Base-by-base conservation (phyloP, 805 yeast species). In the Candida jianshihensis region DNA sequence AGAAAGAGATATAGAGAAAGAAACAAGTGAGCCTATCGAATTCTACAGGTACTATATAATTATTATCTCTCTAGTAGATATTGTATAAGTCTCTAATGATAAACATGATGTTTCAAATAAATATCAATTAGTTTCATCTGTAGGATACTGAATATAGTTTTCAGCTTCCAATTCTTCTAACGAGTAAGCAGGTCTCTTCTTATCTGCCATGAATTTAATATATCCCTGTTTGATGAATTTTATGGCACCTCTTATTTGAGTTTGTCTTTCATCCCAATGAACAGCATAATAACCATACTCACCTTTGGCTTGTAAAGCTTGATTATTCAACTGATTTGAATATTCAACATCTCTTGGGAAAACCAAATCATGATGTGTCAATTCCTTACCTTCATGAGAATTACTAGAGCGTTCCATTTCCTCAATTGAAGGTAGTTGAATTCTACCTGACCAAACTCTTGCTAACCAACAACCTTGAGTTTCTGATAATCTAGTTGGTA, bases 381-480 rank as follows among this genome's bases (percentile, higher is more conserved):
- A 54, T 14, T 70, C 73, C 12, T 63, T 61, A 6, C 82, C 84
- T 39, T 70, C 54, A 22, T 71, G 57, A 19, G 60, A 47, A 5
- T 47, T 35, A 31, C 70, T 71, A 57, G 70, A 70, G 25, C 51
- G 42, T 26, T 49, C 44, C 75, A 77, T 79, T n/a, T 61, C 68
- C 18, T 59, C 61, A 14, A 46, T 42, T 0, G 66, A 29, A 1
- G 88, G 87, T 12, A 79, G 55, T 13, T 44, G 11, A 2, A 83
- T 53, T 30, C 76, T 64, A 0, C 78, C 78, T 5, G 73, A 54
- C 60, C 81, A 75, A 3, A 77, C 75, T 39, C 87, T 65, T 3
- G 83, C 73, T 21, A 83, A 61, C 49, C 78, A 69, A 7, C 78
- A 65, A 1, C 82, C 86, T 51, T 84, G 92, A 33, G 73, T 61